phyloP scores from a whole-genome alignment of 768 basidiomycete species.

The Leccinum aurantiacum region DNA sequence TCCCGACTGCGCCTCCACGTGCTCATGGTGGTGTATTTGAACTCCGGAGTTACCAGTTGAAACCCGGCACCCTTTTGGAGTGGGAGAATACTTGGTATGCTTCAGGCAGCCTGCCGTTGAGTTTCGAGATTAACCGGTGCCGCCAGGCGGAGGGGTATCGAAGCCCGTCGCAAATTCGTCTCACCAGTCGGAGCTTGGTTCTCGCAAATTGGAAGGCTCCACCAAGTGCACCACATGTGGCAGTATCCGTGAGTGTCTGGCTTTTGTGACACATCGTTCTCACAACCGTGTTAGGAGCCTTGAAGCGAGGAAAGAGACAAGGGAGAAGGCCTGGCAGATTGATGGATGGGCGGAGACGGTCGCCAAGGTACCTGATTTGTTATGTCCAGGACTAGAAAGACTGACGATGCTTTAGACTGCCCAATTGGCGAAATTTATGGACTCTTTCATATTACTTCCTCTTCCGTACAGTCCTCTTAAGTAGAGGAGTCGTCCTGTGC shows the following conservation, averaged over 20 bases:
- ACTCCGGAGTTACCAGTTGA: slow-evolving; percentile 82
- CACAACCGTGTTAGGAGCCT: slow-evolving; percentile 50
- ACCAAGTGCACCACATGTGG: slow-evolving; percentile 96
- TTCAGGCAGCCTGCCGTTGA: not conserved
- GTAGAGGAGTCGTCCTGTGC: slow-evolving; percentile 35
- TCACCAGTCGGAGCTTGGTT: slow-evolving; percentile 92
- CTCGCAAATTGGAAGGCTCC: slow-evolving; percentile 79
- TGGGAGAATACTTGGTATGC: slow-evolving; percentile 92
- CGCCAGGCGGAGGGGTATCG: slow-evolving; percentile 85
- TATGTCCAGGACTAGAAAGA: not conserved
- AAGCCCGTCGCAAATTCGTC: slow-evolving; percentile 86
- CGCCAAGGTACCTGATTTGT: slow-evolving; percentile 60
- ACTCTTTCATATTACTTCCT: slow-evolving; percentile 78
- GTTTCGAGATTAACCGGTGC: slow-evolving; percentile 7
- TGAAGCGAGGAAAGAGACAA: slow-evolving; percentile 75
- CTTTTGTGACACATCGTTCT: slow-evolving; percentile 10
- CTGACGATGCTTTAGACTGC: slow-evolving; percentile 63
- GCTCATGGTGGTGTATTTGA: slow-evolving; percentile 92
- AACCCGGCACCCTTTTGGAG: slow-evolving; percentile 87
- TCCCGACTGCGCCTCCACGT: slow-evolving; percentile 86
- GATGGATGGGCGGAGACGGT: slow-evolving; percentile 97
- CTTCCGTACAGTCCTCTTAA: slow-evolving; percentile 85
- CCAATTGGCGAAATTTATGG: slow-evolving; percentile 84
- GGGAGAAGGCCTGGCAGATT: slow-evolving; percentile 91
- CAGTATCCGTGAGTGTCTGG: slow-evolving; percentile 76